phyloP scores from a whole-genome alignment of 768 basidiomycete genomes.

The Hydnum rufescens region DNA sequence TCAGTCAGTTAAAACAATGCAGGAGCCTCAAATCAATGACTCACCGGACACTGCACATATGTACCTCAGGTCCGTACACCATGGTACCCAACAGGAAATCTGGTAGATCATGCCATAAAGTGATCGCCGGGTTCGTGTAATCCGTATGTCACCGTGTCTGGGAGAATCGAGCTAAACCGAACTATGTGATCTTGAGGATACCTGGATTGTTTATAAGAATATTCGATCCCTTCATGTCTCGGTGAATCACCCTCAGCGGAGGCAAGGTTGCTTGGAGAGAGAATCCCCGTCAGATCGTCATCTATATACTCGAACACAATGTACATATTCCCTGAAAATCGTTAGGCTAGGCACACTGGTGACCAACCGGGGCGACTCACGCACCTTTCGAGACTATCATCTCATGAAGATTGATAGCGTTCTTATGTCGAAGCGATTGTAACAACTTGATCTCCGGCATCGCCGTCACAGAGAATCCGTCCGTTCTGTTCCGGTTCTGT shows the following conservation, averaged over 20 bases:
- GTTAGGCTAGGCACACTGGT: no score
- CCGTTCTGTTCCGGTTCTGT: slow-evolving; percentile 96
- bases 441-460: slow-evolving; percentile 98
- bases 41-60: slow-evolving; percentile 99
- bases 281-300: slow-evolving; percentile 86
- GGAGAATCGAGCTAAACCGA: slow-evolving; percentile 92
- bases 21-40: slow-evolving; percentile 10
- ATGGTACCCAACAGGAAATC: slow-evolving; percentile 91
- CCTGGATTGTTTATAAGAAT: slow-evolving; percentile 83
- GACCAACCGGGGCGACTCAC: slow-evolving; percentile 11
- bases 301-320: slow-evolving; percentile 99
- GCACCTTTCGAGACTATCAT: slow-evolving; percentile 98
- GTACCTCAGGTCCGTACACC: slow-evolving; percentile 89
- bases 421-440: slow-evolving; percentile 75
- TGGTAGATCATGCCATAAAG: slow-evolving; percentile 93
- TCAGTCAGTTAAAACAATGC: not conserved
- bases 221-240: slow-evolving; percentile 98
- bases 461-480: slow-evolving; percentile 97
- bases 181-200: slow-evolving; percentile 90
- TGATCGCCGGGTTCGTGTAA: slow-evolving; percentile 99
- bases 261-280: slow-evolving; percentile 73
- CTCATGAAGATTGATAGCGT: slow-evolving; percentile 77
- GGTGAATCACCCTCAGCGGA: slow-evolving; percentile 86
- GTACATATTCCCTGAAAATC: no score
- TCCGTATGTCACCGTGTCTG: slow-evolving; percentile 77